Conservation (phyloP, 345 rosid genomes). For the Moricandia moricandioides region DNA sequence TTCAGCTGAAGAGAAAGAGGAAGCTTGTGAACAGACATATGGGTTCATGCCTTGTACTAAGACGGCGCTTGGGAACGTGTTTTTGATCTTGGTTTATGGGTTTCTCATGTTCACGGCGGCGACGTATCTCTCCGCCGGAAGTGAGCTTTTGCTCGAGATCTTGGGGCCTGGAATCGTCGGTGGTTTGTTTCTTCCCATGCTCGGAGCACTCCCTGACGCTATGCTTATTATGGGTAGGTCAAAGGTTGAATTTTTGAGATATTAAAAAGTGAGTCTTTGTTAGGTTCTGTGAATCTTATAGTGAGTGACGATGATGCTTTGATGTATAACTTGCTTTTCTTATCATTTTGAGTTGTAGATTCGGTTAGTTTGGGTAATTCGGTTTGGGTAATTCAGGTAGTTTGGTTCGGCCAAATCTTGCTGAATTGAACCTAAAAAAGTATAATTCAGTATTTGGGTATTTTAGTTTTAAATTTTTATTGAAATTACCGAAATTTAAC, state of each 20-base stretch:
- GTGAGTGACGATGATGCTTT: background rate
- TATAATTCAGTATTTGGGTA: no score
- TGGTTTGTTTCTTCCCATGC: slow-evolving; percentile 86
- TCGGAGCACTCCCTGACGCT: slow-evolving; percentile 97
- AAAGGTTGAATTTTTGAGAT: background rate
- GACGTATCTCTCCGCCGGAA: slow-evolving; percentile 72
- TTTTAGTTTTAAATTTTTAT: no score
- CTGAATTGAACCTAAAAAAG: no score
- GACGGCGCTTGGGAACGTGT: slow-evolving; percentile 69
- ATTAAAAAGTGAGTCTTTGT: slow-evolving; percentile 8
- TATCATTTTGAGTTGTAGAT: no score
- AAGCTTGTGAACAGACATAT: slow-evolving; percentile 79
- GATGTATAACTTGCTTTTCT: background rate
- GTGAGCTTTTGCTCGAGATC: slow-evolving; percentile 89
- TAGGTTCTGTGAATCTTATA: slow-evolving; percentile 1
- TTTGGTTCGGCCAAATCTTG: background rate
- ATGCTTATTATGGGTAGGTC: slow-evolving; percentile 85
- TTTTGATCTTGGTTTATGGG: slow-evolving; percentile 74
- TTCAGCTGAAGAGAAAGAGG: slow-evolving; percentile 25
- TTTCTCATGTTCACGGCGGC: slow-evolving; percentile 81
- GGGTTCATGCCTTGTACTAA: slow-evolving; percentile 94
- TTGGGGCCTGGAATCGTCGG: slow-evolving; percentile 94
- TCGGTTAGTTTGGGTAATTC: background rate
- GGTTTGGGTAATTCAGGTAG: background rate
- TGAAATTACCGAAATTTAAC: no score